These are phyloP conservation scores for Oryza brachyantha DNA, from an alignment of 176 grass and related monocot genomes.

Conservation along the genomic window DNA sequence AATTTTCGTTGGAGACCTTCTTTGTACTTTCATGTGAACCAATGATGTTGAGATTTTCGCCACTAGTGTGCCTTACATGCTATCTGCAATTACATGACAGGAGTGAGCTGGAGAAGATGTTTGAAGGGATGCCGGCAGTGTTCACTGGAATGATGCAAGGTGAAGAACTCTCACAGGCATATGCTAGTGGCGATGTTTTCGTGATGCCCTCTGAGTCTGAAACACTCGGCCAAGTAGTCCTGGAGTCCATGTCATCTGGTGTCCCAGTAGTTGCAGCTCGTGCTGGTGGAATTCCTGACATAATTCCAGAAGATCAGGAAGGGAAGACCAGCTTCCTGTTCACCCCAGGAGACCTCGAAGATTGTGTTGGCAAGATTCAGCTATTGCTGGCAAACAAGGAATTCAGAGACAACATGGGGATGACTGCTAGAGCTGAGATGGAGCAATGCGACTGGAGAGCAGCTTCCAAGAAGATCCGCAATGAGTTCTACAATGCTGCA, in stretches of 20 bases:
- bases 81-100: slow-evolving; percentile 31
- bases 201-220: slow-evolving; percentile 96
- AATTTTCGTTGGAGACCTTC: not conserved
- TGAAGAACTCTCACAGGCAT: slow-evolving; percentile 79
- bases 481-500: slow-evolving; percentile 80
- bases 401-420: slow-evolving; percentile 65
- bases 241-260: slow-evolving; percentile 92
- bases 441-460: slow-evolving; percentile 81
- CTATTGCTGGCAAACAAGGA: slow-evolving; percentile 41
- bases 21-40: not conserved
- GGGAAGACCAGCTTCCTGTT: slow-evolving; percentile 81
- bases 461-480: slow-evolving; percentile 69
- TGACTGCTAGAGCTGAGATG: slow-evolving; percentile 65
- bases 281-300: slow-evolving; percentile 72
- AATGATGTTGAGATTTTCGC: not conserved
- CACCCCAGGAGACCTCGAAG: slow-evolving; percentile 64
- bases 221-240: slow-evolving; percentile 78
- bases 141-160: slow-evolving; percentile 95
- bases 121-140: slow-evolving; percentile 63
- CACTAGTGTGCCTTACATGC: not conserved
- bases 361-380: slow-evolving; percentile 66
- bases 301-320: slow-evolving; percentile 76
- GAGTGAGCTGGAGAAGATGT: slow-evolving; percentile 83
- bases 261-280: slow-evolving; percentile 73
- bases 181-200: slow-evolving; percentile 73